Evolutionary conservation across 768 basidiomycete species (phyloP).

Genomic region (Leccinum uliginosum): DNA sequence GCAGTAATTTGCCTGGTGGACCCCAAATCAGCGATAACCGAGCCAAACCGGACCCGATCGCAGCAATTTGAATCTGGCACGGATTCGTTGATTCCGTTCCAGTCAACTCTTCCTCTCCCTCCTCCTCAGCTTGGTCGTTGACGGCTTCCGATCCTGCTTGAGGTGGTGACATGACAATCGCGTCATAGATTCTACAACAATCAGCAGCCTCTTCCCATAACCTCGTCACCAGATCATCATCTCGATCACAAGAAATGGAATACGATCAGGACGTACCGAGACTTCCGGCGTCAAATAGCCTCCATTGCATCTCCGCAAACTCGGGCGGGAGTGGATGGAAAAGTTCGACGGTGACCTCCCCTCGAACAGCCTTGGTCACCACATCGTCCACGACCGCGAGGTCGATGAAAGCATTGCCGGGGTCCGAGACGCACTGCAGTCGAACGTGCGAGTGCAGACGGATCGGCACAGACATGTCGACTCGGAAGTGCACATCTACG

Average conservation of each 20-base stretch:
- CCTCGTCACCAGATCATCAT: conserved; percentile 30
- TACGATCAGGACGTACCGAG: conserved; percentile 37
- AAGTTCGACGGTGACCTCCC: conserved; percentile 51
- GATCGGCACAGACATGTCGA: conserved; percentile 47
- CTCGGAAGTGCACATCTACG: conserved; percentile 50
- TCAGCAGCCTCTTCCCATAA: conserved; percentile 40
- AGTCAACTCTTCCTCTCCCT: conserved; percentile 4
- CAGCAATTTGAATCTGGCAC: conserved; percentile 53
- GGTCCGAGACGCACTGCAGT: conserved; percentile 52
- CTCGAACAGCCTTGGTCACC: conserved; percentile 49
- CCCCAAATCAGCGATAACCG: conserved; percentile 63
- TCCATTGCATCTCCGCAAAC: conserved; percentile 57
- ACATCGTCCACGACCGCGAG: conserved; percentile 52
- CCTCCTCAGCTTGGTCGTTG: not conserved
- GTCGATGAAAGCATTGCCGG: conserved; percentile 45
- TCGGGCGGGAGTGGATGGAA: conserved; percentile 61
- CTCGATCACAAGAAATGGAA: not conserved
- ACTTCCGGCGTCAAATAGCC: conserved; percentile 58
- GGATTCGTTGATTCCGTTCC: conserved; percentile 38
- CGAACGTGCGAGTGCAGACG: conserved; percentile 66
- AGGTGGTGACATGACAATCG: conserved; percentile 36
- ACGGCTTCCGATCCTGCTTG: conserved; percentile 17
- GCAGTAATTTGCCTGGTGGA: conserved; percentile 46
- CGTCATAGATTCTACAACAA: conserved; percentile 47
- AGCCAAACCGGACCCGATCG: conserved; percentile 42